Evolutionary conservation across 1,139 yeast genomes (phyloP).

Genomic region (Scheffersomyces lignicola): DNA sequence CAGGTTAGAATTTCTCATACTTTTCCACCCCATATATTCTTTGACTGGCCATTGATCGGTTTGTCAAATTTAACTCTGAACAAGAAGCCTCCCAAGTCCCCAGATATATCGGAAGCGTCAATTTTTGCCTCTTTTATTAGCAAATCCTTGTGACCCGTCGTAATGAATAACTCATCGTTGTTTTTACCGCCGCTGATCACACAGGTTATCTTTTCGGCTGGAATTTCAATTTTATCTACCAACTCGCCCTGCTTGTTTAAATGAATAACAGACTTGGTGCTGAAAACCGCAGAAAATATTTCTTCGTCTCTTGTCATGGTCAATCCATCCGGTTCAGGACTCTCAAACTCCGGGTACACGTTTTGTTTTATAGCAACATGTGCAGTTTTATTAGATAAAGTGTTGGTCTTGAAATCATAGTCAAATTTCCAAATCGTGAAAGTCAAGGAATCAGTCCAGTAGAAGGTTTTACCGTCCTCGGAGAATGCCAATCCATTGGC

Average conservation of each 20-base stretch:
- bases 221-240: conserved; percentile 53
- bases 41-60: conserved; percentile 24
- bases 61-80: conserved; percentile 24
- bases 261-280: conserved; percentile 55
- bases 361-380: conserved; percentile 43
- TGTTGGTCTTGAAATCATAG: conserved; percentile 50
- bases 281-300: conserved; percentile 70
- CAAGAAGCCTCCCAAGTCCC: conserved; percentile 59
- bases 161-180: conserved; percentile 60
- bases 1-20: conserved; percentile 3
- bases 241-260: conserved; percentile 52
- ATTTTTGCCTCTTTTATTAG: conserved; percentile 34
- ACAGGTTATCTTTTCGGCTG: conserved; percentile 67
- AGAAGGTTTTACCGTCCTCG: conserved; percentile 49
- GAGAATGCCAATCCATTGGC: conserved; percentile 84
- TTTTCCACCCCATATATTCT: conserved; percentile 25
- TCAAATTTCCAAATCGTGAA: conserved; percentile 62
- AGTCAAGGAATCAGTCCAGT: conserved; percentile 71
- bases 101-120: conserved; percentile 28
- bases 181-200: conserved; percentile 68
- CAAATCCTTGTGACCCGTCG: conserved; percentile 59
- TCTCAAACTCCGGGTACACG: conserved; percentile 18
- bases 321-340: conserved; percentile 82
- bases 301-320: conserved; percentile 61
- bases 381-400: conserved; percentile 41